phyloP scores from a whole-genome alignment of 2,329 filamentous ascomycete species.

The Trichophaea hybrida region DNA sequence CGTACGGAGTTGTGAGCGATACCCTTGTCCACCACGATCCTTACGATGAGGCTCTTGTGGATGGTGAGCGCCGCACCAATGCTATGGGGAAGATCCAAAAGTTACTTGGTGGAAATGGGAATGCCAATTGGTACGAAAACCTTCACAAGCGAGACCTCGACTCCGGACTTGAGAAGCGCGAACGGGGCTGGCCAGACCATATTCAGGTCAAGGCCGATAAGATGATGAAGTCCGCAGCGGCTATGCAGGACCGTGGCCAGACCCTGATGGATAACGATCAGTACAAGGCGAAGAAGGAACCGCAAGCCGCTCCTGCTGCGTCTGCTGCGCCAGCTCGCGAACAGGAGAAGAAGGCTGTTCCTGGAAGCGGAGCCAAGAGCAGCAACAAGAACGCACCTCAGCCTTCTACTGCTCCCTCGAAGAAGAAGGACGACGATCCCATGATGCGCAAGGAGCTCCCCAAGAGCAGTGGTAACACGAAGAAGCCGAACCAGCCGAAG shows the following conservation, averaged over 20 bases:
- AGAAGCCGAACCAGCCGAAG: slow-evolving; percentile 1
- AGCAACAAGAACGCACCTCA: slow-evolving; percentile 11
- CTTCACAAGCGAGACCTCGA: neutral
- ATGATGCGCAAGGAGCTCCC: slow-evolving; percentile 5
- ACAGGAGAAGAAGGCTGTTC: neutral
- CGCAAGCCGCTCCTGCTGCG: neutral
- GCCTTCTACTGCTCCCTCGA: neutral
- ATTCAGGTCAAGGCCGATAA: slow-evolving; percentile 19
- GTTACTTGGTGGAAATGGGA: slow-evolving; percentile 10
- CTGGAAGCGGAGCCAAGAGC: neutral
- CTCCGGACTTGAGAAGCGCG: neutral
- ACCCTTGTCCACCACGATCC: slow-evolving; percentile 11
- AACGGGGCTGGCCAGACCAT: slow-evolving; percentile 18
- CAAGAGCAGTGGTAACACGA: neutral
- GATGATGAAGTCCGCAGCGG: slow-evolving; percentile 20
- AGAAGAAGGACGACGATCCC: slow-evolving; percentile 10
- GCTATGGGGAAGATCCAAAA: slow-evolving; percentile 18
- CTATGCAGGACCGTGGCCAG: slow-evolving; percentile 20
- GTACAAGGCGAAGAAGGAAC: neutral
- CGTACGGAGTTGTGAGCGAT: slow-evolving; percentile 19
- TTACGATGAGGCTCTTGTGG: slow-evolving; percentile 4
- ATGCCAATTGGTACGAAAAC: neutral
- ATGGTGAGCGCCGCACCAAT: slow-evolving; percentile 15
- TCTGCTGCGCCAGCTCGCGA: neutral
- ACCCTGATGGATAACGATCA: slow-evolving; percentile 16